Base-by-base conservation (phyloP, 2,329 filamentous ascomycete genomes). In the Ophiostoma ips region DNA sequence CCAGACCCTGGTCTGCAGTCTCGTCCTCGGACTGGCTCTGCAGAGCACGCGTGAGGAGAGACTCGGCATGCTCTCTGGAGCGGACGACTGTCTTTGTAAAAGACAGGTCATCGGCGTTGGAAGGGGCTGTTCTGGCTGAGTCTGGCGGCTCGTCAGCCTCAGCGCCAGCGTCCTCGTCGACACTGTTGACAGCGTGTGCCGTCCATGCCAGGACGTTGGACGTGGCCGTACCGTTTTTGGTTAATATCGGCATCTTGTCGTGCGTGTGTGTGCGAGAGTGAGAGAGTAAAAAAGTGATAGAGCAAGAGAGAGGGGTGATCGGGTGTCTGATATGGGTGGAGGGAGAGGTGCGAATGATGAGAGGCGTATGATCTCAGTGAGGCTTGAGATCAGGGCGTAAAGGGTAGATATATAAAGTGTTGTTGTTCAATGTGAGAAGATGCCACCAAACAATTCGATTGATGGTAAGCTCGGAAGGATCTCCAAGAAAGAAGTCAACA, bases 141-240 rank as follows among this genome's bases (percentile, higher is more conserved):
- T 95, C 89, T 59, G 89, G 88, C 46, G 89, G 89, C 66, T 96
- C 90, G 65, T 96, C 90, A 47, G 81, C 74, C 60, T 95, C 90
- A 56, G 84, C 52, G 52, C 73, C 68, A 57, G 80, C 64, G 51
- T 95, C 88, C 52, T 78, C 75, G 55, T 75, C 70, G 16, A 65
- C 60, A 21, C 66, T 63, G 46, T 67, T 68, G 53, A 66, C 63
- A 46, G 66, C 62, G 50, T 71, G 67, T 35, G 69, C 61, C 41
- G 66, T 66, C 68, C 70, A 72, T 49, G 65, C 66, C 59, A 73
- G 60, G 52, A 71, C 63, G 57, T 68, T 68, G 40, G 66, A 66
- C 54, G 64, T 65, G 53, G 63, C 61, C 49, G 58, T 60, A 37
- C 66, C 62, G 60, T 64, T 63, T 53, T 60, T 61, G 53, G 55